Evolutionary conservation across 2,329 filamentous ascomycete species (phyloP).

Genomic region (Alternaria sp.): DNA sequence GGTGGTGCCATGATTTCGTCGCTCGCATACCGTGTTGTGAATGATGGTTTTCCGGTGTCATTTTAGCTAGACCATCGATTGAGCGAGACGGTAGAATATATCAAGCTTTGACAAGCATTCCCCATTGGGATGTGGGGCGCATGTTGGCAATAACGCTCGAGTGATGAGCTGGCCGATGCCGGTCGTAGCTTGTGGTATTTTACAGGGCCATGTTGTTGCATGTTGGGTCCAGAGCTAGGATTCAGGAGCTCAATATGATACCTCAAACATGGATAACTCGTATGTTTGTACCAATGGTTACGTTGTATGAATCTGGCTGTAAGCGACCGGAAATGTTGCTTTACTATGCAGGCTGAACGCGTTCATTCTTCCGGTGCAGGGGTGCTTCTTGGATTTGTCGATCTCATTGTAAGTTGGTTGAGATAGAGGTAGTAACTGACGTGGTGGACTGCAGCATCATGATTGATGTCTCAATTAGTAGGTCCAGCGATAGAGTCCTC

Average conservation of each 20-base stretch:
- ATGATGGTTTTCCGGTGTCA: not conserved
- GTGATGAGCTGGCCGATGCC: not conserved
- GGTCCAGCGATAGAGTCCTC: not conserved
- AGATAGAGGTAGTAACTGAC: not conserved
- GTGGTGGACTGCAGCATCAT: not conserved
- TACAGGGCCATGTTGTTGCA: not conserved
- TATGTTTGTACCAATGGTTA: not conserved
- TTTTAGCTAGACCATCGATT: not conserved
- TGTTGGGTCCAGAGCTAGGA: not conserved
- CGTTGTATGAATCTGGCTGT: not conserved
- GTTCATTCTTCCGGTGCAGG: conserved; percentile 1
- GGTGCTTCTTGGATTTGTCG: not conserved
- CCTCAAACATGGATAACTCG: not conserved
- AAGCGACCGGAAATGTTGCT: not conserved
- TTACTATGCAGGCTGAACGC: not conserved
- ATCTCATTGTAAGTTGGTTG: not conserved
- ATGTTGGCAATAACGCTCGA: not conserved
- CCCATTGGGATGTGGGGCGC: not conserved
- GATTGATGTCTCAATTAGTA: not conserved
- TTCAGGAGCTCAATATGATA: not conserved
- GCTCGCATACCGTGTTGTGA: not conserved
- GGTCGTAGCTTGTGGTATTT: not conserved
- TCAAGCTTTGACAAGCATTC: not conserved
- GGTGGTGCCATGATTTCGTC: not conserved
- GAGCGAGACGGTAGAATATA: not conserved